phyloP scores from a whole-genome alignment of 164 flowering plant species.

The Malania oleifera region DNA sequence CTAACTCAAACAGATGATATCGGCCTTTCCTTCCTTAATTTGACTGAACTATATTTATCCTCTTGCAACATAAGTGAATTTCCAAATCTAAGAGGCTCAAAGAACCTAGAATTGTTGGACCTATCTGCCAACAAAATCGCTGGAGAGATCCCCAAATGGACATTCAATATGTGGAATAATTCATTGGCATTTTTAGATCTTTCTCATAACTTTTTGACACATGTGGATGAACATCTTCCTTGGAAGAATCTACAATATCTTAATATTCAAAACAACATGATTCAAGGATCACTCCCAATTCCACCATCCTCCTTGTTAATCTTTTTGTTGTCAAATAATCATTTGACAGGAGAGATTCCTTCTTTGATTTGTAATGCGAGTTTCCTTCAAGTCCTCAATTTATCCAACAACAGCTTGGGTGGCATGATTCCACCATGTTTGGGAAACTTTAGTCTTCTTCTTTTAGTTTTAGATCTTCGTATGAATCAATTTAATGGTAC shows the following conservation, averaged over 20 bases:
- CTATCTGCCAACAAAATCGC: conserved; percentile 11
- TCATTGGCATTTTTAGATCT: not conserved
- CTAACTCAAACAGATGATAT: too few relatives aligned
- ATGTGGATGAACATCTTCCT: not conserved
- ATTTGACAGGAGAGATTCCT: conserved; percentile 18
- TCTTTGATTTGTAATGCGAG: not conserved
- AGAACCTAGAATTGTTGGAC: not conserved
- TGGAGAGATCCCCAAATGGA: conserved; percentile 10
- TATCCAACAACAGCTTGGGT: conserved; percentile 11
- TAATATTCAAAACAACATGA: not conserved
- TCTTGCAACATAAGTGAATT: conserved; percentile 1
- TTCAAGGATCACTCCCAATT: conserved; percentile 10
- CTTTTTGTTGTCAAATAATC: conserved; percentile 5
- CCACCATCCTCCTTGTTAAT: not conserved
- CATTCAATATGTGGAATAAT: too few relatives aligned
- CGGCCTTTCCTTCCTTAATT: not conserved
- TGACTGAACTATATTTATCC: not conserved
- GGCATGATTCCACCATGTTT: conserved; percentile 16
- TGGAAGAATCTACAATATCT: not conserved
- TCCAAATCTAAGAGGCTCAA: not conserved
- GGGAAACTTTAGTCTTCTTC: not conserved
- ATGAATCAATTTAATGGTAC: conserved; percentile 8
- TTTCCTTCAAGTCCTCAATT: conserved; percentile 7
- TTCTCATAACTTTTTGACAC: conserved; percentile 11
- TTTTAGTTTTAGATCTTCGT: not conserved